Evolutionary conservation across 2,329 filamentous ascomycete species (phyloP), one percentile per base, ranked within the genome.

Genomic region (Sporothrix luriei): DNA sequence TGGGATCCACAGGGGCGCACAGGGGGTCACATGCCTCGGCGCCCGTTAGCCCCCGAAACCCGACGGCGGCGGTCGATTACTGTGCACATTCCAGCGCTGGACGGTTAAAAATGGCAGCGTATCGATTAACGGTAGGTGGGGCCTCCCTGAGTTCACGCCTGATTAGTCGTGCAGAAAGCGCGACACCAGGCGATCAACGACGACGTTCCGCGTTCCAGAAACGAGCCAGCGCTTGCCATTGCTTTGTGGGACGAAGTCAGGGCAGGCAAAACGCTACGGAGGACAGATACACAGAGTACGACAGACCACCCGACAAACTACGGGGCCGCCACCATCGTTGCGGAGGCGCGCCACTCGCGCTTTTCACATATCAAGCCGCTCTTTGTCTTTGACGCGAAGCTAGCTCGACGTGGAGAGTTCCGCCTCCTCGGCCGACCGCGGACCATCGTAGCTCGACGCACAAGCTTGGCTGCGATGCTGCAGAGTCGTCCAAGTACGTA

Each of bases 11-110:
- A 43, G 21, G 55, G 38, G 10, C 10, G n/a, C 33, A 21, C 55
- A 7, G 11, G 38, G 19, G 24, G 55, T 38, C 46, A 65, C 46
- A 33, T 66, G 62, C 64, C 64, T 66, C 64, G 64, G 64, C 29
- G 49, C 11, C 49, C 29, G n/a, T 29, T 46, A 26, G 64, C n/a
- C 64, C 48, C 62, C 29, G 29, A 43, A 66, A 21, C 49, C 64
- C 64, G 64, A 66, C 33, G 29, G 48, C 48, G 62, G 62, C 46
- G 62, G 48, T 38, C 62, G 43, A 64, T 21, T 49, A 33, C 33
- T 33, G 6, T 33, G 33, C 33, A 33, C 33, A 33, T 33, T 6
- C 33, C 7, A 33, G 33, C 33, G 33, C 9, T 33, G 9, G 33
- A 7, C 33, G 33, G 33, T 33, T 33, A 33, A 33, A 33, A 33